Percentiles rank a stretch among this genome's conserved stretches.
Evolutionary conservation across 208 protist species (phyloP).

Genomic region (Trichomonas tenax): DNA sequence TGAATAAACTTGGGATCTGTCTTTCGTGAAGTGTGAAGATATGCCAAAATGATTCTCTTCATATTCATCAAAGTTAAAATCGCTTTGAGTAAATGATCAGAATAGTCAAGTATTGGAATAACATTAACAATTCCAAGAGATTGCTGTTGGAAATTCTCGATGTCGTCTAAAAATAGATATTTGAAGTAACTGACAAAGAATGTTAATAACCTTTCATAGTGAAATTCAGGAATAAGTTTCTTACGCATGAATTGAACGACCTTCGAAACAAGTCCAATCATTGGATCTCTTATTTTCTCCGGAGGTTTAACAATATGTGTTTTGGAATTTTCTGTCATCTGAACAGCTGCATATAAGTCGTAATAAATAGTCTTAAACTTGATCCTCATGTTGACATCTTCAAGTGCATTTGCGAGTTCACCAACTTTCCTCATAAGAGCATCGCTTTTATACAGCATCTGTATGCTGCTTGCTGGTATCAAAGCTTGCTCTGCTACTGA

Average conservation of each 20-base stretch:
- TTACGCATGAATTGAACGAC: too few relatives aligned
- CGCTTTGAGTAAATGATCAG: not conserved
- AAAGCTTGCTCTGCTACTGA: too few relatives aligned
- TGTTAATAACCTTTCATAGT: too few relatives aligned
- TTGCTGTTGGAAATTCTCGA: too few relatives aligned
- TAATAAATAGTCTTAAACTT: not conserved
- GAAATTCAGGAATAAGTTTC: too few relatives aligned
- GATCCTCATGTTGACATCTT: not conserved
- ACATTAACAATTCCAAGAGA: too few relatives aligned
- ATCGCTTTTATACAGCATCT: not conserved
- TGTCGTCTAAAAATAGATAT: too few relatives aligned
- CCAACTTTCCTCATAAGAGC: not conserved
- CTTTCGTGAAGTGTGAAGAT: not conserved
- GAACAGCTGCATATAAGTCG: not conserved
- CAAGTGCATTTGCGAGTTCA: not conserved
- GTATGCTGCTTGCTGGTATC: not conserved
- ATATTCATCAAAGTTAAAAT: not conserved
- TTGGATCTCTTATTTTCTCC: too few relatives aligned
- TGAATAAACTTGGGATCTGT: not conserved
- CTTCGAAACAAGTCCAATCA: too few relatives aligned
- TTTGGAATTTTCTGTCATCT: not conserved
- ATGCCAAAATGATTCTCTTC: not conserved
- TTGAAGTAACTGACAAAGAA: too few relatives aligned
- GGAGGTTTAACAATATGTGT: not conserved
- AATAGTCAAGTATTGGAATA: not conserved